Evolutionary conservation across 202 grass and related monocot species (phyloP), one percentile per base, ranked within the genome.

Genomic region (Hordeum pubiflorum): DNA sequence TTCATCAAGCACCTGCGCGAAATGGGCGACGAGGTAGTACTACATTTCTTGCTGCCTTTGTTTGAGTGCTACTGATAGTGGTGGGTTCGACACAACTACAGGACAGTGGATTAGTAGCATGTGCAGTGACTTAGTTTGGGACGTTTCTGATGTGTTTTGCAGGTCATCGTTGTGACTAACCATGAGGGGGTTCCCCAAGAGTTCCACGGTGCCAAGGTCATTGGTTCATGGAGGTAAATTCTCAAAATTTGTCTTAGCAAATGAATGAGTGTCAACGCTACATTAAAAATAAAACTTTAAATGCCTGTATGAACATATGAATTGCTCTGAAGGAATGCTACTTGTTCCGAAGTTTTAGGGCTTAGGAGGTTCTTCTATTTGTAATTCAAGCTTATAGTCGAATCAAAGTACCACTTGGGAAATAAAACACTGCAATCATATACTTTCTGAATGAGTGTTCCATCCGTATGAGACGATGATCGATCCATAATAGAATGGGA

Each of bases 1-100:
- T 97, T 97, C 79, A 97, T 97, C 81, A 97, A 93, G 61, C 79
- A 97, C 67, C 76, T 97, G 78, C 87, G 94, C 12, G 94, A 97
- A 43, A 97, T 97, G 91, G 94, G 94, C 2, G 94, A 97, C 39
- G 94, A 97, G 87, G 94, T 89, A 68, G 24, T 26, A 26, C 24
- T 7, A 27, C 40, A 17, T 2, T 32, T 40, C n/a, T 24, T 21
- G 2, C 36, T 68, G 13, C 23, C 29, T 40, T 77, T 40, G 10
- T 6, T 32, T 22, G 24, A 18, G 46, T 38, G 26, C 37, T 78
- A 39, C 18, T 37, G 3, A 36, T 36, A 6, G 33, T 22, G 12
- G 17, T 18, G n/a, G 40, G 31, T 72, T 79, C 4, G 38, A 10
- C 24, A 58, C 5, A 64, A 64, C 2, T 1, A 43, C 12, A 38